Percentiles rank a stretch among this genome's conserved stretches.
These are phyloP conservation scores for Dothideomycetes sp. DNA, from an alignment of 2,329 filamentous ascomycete species.

Conservation along the genomic window DNA sequence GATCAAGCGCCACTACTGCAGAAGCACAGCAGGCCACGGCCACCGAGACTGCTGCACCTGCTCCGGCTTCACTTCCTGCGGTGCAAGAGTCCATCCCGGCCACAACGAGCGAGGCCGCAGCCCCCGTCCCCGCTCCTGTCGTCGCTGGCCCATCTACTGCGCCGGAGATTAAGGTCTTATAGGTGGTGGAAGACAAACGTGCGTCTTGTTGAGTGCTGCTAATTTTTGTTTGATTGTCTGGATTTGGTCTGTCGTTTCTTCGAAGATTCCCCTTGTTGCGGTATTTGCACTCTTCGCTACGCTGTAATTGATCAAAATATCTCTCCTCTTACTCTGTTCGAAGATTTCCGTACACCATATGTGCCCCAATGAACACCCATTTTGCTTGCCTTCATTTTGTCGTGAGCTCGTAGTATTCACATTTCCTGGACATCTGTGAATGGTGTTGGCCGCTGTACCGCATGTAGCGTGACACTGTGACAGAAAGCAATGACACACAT, in stretches of 20 bases:
- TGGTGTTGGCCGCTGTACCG: no score
- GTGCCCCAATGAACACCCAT: no score
- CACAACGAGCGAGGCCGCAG: neutral
- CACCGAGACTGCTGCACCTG: neutral
- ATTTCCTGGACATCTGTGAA: no score
- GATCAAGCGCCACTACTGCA: neutral
- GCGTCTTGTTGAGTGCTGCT: neutral
- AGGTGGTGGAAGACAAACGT: neutral
- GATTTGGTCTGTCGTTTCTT: neutral
- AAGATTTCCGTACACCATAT: no score
- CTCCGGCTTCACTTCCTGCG: neutral
- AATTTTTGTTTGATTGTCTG: neutral
- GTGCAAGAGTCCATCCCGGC: no score
- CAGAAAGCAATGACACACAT: no score
- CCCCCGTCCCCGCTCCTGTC: neutral
- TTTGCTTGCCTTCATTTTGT: no score
- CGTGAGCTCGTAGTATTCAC: no score
- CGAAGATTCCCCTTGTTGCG: neutral
- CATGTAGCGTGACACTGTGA: no score
- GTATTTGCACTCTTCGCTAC: neutral
- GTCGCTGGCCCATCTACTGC: no score
- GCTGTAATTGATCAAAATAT: no score
- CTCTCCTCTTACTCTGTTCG: no score
- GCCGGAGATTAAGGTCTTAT: neutral
- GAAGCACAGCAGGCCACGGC: neutral